phyloP scores from a whole-genome alignment of 306 rosid species.

The Benincasa hispida region DNA sequence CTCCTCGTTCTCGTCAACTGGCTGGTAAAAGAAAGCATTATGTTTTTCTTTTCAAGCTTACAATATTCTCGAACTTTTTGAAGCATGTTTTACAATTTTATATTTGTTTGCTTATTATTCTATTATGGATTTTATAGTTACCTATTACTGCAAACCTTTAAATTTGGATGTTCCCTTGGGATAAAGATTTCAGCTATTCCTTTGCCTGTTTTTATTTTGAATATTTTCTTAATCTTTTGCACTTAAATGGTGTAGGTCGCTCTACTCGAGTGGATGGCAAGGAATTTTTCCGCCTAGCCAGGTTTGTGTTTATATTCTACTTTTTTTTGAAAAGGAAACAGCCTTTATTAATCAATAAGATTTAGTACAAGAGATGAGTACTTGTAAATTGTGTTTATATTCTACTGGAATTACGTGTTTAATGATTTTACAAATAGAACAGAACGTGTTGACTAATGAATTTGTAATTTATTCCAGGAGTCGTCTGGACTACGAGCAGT shows the following conservation, averaged over 20 bases:
- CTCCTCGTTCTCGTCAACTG: conserved; percentile 55
- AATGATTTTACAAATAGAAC: conserved; percentile 6
- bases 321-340: too few relatives aligned
- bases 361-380: too few relatives aligned
- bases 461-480: conserved; percentile 46
- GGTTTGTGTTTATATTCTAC: conserved; percentile 31
- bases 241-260: conserved; percentile 43
- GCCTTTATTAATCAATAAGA: too few relatives aligned
- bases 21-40: conserved; percentile 33
- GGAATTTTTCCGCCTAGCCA: conserved; percentile 94
- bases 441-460: conserved; percentile 13
- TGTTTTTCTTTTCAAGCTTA: not conserved
- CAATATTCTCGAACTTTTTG: not conserved
- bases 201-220: not conserved
- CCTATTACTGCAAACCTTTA: not conserved
- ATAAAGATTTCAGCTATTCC: not conserved
- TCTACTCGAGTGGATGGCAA: conserved; percentile 92
- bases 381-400: conserved; percentile 12
- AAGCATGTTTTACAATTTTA: not conserved
- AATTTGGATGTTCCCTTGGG: not conserved
- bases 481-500: conserved; percentile 94
- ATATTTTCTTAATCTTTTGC: not conserved
- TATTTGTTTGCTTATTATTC: not conserved
- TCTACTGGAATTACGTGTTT: not conserved
- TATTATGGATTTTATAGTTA: not conserved